Evolutionary conservation across 345 rosid species (phyloP), one percentile per base, ranked within the genome.

Genomic region (Alliaria petiolata): DNA sequence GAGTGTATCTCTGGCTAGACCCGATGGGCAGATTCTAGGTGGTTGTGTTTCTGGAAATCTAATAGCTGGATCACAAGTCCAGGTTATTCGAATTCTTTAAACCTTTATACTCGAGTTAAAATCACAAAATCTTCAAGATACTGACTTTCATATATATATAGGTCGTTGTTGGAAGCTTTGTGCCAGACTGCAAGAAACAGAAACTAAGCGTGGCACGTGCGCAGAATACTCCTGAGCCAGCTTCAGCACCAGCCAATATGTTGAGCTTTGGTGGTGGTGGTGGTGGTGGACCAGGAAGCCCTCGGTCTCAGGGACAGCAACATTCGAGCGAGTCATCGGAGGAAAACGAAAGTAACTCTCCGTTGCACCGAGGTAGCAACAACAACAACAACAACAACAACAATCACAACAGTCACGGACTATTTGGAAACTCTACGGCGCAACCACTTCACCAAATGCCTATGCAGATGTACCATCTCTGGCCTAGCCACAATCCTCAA

Each of bases 101-200:
- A 13, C 55, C 44, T n/a, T 63, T 1, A 26, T n/a, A n/a, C 33
- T 36, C 5, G 43, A 45, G n/a, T 30, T n/a, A 22, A 13, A 47
- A 47, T n/a, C 66, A 38, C 44, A 14, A 8, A 44, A 45, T 35
- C 6, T 35, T 36, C 12, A 45, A n/a, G 42, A 26, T 34, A 11
- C 65, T 46, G 25, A 69, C 15, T 39, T 62, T 68, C 59, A 26
- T n/a, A n/a, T n/a, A n/a, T n/a, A 15, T 17, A 36, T 78, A 95
- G 99, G 82, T 95, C 8, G 87, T 95, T 57, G 86, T 91, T 25
- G 99, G 98, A 67, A 95, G 99, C 85, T 95, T 95, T 63, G 76
- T 89, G 14, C 80, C 84, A 1, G 92, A 84, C 45, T 89, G 72
- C 7, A 95, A 82, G 74, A 95, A 88, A 72, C 79, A 76, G 20